Evolutionary conservation across 2,329 filamentous ascomycete genomes (phyloP), one percentile per base, ranked within the genome.

Genomic region (Nothomitra cinnamomea): DNA sequence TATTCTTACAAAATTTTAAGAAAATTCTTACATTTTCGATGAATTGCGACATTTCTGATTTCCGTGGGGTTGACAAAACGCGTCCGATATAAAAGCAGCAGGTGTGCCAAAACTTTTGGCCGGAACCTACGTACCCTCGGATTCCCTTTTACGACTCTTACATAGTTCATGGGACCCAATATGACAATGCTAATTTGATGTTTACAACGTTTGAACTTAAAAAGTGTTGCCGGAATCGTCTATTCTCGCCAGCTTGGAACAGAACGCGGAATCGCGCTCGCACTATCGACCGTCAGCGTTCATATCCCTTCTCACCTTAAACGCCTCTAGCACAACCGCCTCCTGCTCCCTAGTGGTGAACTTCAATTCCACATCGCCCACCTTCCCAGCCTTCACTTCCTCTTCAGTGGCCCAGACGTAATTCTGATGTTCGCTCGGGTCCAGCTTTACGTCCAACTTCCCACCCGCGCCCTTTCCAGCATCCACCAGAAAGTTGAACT

Each of bases 401-500:
- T 62, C 63, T 55, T 69, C 66, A 1, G 57, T 60, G 24, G 62
- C 68, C 68, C 68, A 70, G 12, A 60, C 56, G 55, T 61, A 69
- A 0, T 56, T 58, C 50, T 63, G 60, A 59, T 70, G 67, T 57
- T 69, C 68, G 2, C 56, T 57, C 8, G 60, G 60, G 41, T 64
- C 64, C 19, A 70, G 49, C 25, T 51, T 58, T 2, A 70, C 62
- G 8, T 56, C 17, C 21, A 40, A 21, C 56, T 58, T 58, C 15
- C 43, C 28, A 10, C 35, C 51, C n/a, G 25, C 52, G 35, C 45
- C 48, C 53, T 64, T 62, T 32, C 64, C 53, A 13, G 67, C 64
- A 28, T 68, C 63, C 2, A 67, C 64, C 40, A 69, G n/a, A 53
- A 70, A 70, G 1, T 63, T 61, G 51, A 64, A 67, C 56, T 68